These are phyloP conservation scores for Geoglossum glabrum DNA, from an alignment of 495 filamentous ascomycete species.

Conservation along the genomic window DNA sequence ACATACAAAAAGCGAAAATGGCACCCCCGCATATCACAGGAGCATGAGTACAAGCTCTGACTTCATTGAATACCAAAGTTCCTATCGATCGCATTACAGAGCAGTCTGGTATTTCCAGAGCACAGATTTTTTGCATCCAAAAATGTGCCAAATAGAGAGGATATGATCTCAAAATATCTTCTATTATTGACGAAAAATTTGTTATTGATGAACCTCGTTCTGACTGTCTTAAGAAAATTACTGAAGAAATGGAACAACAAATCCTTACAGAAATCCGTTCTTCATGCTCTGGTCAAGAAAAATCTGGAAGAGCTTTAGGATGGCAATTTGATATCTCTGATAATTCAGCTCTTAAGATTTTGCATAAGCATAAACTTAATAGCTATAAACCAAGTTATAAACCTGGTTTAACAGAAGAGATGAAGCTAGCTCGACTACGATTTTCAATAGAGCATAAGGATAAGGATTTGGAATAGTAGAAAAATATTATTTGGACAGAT, in stretches of 20 bases:
- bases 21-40: too few species aligned
- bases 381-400: slow-evolving; percentile 1
- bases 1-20: too few species aligned
- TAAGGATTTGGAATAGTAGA: neutral
- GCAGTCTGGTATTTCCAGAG: neutral
- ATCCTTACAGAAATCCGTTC: neutral
- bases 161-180: neutral
- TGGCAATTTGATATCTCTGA: neutral
- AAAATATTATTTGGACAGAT: slow-evolving; percentile 5
- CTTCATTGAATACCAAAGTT: neutral
- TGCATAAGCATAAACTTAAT: neutral
- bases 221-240: neutral
- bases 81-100: neutral
- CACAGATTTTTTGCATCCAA: neutral
- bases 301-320: neutral
- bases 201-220: neutral
- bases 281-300: neutral
- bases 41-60: neutral
- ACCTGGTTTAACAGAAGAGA: neutral
- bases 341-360: neutral
- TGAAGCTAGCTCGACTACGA: neutral
- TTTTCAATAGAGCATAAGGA: neutral
- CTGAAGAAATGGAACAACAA: neutral
- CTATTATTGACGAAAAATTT: neutral
- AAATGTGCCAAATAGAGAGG: neutral